Base-by-base conservation (phyloP, 2,329 filamentous ascomycete genomes). In the Verticillium zaregamsianum region DNA sequence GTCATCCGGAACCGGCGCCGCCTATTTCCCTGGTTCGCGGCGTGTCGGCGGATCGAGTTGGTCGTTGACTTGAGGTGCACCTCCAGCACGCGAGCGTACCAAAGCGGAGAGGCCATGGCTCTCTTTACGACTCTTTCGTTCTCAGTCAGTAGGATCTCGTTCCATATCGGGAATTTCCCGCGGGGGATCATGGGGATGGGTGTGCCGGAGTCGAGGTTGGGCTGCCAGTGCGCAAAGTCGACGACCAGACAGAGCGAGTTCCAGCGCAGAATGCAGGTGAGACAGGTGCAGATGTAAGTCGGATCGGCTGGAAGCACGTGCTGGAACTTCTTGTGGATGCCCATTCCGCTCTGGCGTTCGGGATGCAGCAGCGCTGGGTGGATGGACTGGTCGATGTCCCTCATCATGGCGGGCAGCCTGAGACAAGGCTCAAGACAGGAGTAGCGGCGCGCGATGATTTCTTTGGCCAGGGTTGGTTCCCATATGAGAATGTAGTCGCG, bases 211-310 rank as follows among this genome's bases (percentile, higher is more conserved):
- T 87, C 80, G 8, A 87, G 76, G 54, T 82, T 68, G 1, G 67
- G 55, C 66, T 86, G 85, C 80, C 83, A 87, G 67, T 83, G 75
- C 0, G 82, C 79, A 66, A 87, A 82, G 66, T 88, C 85, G 12
- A 86, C 76, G 14, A 79, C 72, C 0, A 86, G 66, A 62, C 78
- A 79, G 6, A 87, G 77, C 15, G 82, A 79, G 65, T 84, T 84
- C 85, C 85, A 88, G 2, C 80, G 77, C 40, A 85, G 68, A 54
- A 83, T 71, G 67, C 85, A 87, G 0, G 81, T 83, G 31, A 84
- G 70, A 66, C 85, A 88, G 1, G 82, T 84, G 72, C 85, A 88
- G 4, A 84, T 71, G n/a, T 77, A 68, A 12, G 69, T 59, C 0
- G 77, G 73, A 63, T 86, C 77, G 0, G 80, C 78, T 1, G 74